Conservation (phyloP, 768 basidiomycete genomes). For the Gloeostereum incarnatum region DNA sequence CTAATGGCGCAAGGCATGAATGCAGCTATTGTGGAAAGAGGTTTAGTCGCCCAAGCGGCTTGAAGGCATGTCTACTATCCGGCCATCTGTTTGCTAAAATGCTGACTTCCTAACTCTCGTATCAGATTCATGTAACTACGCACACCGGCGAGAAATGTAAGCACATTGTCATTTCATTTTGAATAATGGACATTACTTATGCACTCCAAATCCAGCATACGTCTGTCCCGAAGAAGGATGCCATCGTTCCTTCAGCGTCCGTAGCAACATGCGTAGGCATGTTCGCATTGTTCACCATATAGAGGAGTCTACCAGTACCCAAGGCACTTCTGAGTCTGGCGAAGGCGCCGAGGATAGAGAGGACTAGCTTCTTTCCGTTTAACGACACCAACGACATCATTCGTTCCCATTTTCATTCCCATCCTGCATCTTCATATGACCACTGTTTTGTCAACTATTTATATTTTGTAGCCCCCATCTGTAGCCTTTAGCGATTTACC, state of each 20-base stretch:
- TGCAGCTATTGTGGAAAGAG: constrained; percentile 47
- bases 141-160: constrained; percentile 57
- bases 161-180: constrained; percentile 12
- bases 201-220: constrained; percentile 35
- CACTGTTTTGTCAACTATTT: constrained; percentile 1
- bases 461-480: too few relatives aligned
- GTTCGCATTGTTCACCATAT: constrained; percentile 44
- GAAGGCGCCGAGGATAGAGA: constrained; percentile 7
- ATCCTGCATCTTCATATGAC: neutral
- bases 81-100: neutral
- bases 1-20: constrained; percentile 31
- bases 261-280: constrained; percentile 65
- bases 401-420: too few relatives aligned
- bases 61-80: constrained; percentile 28
- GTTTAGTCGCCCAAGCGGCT: constrained; percentile 51
- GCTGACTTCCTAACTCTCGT: constrained; percentile 21
- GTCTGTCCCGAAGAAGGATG: constrained; percentile 54
- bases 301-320: neutral
- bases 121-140: constrained; percentile 49
- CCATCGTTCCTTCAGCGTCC: constrained; percentile 57
- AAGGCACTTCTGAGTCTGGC: constrained; percentile 6
- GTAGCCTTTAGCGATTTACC: too few relatives aligned
- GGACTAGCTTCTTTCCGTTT: too few relatives aligned
- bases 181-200: constrained; percentile 7
- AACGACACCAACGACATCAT: too few relatives aligned